Percentiles rank a stretch among this genome's conserved stretches.
These are phyloP conservation scores for Salix suchowensis DNA, from an alignment of 345 rosid species.

Conservation along the genomic window DNA sequence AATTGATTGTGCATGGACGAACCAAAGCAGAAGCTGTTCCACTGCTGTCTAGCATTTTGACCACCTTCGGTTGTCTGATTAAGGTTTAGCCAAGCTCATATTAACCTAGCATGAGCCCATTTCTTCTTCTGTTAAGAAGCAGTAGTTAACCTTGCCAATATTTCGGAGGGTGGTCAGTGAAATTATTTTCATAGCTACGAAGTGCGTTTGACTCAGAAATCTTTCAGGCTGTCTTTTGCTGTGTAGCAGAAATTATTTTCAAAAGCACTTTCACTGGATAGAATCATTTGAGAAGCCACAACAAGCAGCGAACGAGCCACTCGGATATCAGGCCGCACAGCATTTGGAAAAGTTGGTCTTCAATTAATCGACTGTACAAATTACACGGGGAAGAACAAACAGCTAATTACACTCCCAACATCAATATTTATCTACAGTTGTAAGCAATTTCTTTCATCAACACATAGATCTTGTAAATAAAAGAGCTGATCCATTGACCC, in stretches of 20 bases:
- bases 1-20: too few species aligned
- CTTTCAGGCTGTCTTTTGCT: too few species aligned
- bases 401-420: neutral
- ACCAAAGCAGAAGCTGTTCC: too few species aligned
- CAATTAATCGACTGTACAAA: neutral
- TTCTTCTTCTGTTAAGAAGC: too few species aligned
- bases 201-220: too few species aligned
- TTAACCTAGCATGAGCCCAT: neutral
- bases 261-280: too few species aligned
- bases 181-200: too few species aligned
- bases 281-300: too few species aligned
- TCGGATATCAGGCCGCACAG: too few species aligned
- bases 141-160: neutral
- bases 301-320: too few species aligned
- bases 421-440: neutral
- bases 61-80: neutral
- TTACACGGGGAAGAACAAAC: neutral
- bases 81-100: neutral
- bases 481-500: constrained; percentile 81
- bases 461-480: constrained; percentile 55
- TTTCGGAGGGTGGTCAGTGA: neutral
- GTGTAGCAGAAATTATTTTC: too few species aligned
- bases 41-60: too few species aligned
- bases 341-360: neutral
- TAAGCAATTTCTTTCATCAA: constrained; percentile 2